Percentiles rank a stretch among this genome's conserved stretches.
Evolutionary conservation across 1,284 basidiomycete genomes (phyloP).

Genomic region (Cutaneotrichosporon sp.): DNA sequence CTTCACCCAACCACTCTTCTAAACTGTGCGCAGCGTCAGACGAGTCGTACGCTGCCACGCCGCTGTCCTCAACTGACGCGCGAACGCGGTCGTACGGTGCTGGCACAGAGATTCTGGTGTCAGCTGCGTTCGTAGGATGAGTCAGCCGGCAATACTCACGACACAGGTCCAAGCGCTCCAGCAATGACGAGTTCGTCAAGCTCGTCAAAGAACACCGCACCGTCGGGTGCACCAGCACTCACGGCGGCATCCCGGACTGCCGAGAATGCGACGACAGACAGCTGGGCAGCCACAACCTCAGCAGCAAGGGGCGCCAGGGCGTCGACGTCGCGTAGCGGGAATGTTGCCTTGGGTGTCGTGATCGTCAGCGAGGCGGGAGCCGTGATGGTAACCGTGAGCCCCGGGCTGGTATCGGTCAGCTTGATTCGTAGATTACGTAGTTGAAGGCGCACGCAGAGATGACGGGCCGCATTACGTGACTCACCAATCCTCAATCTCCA

Average conservation of each 20-base stretch:
- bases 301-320: slow-evolving; percentile 23
- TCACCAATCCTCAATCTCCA: slow-evolving; percentile 26
- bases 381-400: slow-evolving; percentile 20
- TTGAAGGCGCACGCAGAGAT: background rate
- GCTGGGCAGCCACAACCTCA: slow-evolving; percentile 25
- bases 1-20: slow-evolving; percentile 10
- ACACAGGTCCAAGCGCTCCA: slow-evolving; percentile 8
- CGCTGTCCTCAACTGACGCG: slow-evolving; percentile 5
- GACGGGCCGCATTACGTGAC: slow-evolving; percentile 1
- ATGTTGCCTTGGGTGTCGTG: slow-evolving; percentile 24
- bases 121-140: background rate
- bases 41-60: slow-evolving; percentile 11
- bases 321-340: slow-evolving; percentile 27
- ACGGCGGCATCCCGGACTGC: slow-evolving; percentile 2
- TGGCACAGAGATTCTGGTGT: slow-evolving; percentile 8
- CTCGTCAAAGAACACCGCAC: slow-evolving; percentile 28
- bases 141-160: slow-evolving; percentile 18
- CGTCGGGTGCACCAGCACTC: background rate
- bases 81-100: slow-evolving; percentile 6
- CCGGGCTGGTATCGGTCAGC: slow-evolving; percentile 21
- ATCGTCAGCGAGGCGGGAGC: slow-evolving; percentile 16
- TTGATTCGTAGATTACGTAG: no score
- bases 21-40: background rate
- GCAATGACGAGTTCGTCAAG: slow-evolving; percentile 26
- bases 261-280: slow-evolving; percentile 9